Conservation (phyloP, 1,284 basidiomycete genomes). For the Rhodotorula sp. region DNA sequence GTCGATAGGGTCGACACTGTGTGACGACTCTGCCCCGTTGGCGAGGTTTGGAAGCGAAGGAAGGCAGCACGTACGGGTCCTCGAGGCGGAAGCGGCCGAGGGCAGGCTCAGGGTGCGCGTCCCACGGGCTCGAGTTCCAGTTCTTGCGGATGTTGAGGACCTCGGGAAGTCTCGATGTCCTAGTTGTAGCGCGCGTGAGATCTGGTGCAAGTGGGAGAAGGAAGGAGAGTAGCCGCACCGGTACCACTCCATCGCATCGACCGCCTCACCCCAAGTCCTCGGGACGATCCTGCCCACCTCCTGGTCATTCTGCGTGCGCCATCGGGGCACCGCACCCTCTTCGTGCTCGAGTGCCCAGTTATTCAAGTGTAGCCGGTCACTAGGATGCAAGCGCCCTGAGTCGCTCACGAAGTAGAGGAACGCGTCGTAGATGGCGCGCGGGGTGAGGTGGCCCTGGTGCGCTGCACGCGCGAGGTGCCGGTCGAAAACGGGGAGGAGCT, state of each 20-base stretch:
- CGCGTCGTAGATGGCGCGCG: not conserved
- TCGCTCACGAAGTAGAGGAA: not conserved
- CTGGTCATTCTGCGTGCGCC: too few species aligned
- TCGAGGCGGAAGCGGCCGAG: not conserved
- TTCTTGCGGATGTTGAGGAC: not conserved
- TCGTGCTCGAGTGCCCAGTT: not conserved
- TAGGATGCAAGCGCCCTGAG: not conserved
- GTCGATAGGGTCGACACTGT: too few species aligned
- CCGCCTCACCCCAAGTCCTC: not conserved
- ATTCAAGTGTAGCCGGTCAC: not conserved
- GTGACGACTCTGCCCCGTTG: too few species aligned
- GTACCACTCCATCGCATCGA: not conserved
- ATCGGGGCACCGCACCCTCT: too few species aligned
- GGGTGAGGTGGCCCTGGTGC: too few species aligned
- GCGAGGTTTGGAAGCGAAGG: too few species aligned
- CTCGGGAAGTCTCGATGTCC: not conserved
- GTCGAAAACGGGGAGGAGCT: not conserved
- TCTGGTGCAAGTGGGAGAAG: not conserved
- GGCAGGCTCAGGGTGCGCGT: not conserved
- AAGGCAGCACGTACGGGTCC: not conserved
- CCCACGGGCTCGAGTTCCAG: too few species aligned
- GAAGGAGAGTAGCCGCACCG: not conserved
- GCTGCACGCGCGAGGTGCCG: not conserved
- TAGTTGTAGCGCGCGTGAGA: not conserved
- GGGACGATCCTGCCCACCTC: too few species aligned